Percentiles rank a stretch among this genome's conserved stretches.
Conservation (phyloP, 208 protist genomes). For the Plasmodiophora brassicae region DNA sequence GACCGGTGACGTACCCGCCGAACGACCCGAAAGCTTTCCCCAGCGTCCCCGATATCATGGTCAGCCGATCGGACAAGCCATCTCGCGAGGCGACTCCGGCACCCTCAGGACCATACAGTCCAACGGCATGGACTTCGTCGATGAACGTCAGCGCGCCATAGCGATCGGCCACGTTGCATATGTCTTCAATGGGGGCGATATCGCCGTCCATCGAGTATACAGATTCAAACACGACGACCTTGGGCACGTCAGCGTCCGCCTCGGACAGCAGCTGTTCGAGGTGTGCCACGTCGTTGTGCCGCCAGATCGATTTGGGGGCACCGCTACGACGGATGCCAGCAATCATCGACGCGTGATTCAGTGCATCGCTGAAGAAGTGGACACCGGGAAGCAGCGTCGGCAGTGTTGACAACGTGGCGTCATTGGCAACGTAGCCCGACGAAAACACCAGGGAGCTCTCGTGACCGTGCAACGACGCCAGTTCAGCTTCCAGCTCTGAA, state of each 20-base stretch:
- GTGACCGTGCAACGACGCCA: slow-evolving; percentile 83
- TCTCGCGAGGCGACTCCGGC: slow-evolving; percentile 84
- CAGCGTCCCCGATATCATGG: slow-evolving; percentile 74
- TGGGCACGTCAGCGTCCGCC: slow-evolving; percentile 53
- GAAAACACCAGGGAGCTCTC: slow-evolving; percentile 85
- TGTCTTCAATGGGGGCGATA: slow-evolving; percentile 82
- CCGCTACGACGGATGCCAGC: slow-evolving; percentile 80
- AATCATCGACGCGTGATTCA: slow-evolving; percentile 96
- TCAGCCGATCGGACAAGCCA: slow-evolving; percentile 66
- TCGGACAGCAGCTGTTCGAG: slow-evolving; percentile 74
- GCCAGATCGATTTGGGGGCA: slow-evolving; percentile 79
- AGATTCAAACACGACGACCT: slow-evolving; percentile 89
- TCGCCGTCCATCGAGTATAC: slow-evolving; percentile 97
- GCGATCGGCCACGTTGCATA: slow-evolving; percentile 88
- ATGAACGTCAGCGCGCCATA: slow-evolving; percentile 91
- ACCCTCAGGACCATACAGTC: slow-evolving; percentile 83
- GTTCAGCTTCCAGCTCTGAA: slow-evolving; percentile 75
- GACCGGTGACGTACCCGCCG: slow-evolving; percentile 82
- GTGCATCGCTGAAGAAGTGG: slow-evolving; percentile 79
- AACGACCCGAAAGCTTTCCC: slow-evolving; percentile 91
- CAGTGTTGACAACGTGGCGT: slow-evolving; percentile 71
- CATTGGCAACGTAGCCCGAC: slow-evolving; percentile 84
- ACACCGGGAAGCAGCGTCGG: slow-evolving; percentile 58
- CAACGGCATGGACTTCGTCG: slow-evolving; percentile 95
- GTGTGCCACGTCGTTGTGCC: slow-evolving; percentile 82